Percentiles rank a stretch among this genome's conserved stretches.
These are phyloP conservation scores for Clitopilus hobsonii DNA, from an alignment of 768 basidiomycete species.

Conservation along the genomic window DNA sequence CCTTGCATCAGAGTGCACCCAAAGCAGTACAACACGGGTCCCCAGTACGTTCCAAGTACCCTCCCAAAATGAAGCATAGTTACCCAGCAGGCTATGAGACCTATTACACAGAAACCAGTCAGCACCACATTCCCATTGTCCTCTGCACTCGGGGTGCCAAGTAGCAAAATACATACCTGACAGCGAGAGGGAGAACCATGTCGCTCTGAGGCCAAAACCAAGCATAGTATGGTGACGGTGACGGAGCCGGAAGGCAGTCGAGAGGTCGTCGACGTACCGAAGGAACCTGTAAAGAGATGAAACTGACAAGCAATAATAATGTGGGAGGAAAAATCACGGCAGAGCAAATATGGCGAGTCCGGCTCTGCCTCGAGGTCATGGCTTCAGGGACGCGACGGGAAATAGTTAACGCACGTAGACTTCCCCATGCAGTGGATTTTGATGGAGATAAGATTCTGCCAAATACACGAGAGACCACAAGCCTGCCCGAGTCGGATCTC, in stretches of 20 bases:
- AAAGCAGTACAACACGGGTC: constrained; percentile 40
- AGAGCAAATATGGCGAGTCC: background rate
- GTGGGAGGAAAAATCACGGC: background rate
- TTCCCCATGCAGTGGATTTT: background rate
- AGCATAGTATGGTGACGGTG: constrained; percentile 37
- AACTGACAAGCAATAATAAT: background rate
- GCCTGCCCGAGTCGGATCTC: background rate
- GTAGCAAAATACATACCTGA: constrained; percentile 29
- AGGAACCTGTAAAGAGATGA: background rate
- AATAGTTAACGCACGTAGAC: background rate
- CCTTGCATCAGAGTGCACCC: constrained; percentile 50
- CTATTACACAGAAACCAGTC: constrained; percentile 22
- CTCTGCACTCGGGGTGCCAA: background rate
- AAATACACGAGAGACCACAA: background rate
- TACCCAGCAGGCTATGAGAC: constrained; percentile 45
- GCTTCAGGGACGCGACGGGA: background rate
- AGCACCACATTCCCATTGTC: background rate
- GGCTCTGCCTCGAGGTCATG: background rate
- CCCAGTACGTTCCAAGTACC: constrained; percentile 41
- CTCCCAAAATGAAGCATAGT: constrained; percentile 41
- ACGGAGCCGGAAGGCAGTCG: background rate
- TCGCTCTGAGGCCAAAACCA: constrained; percentile 48
- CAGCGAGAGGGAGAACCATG: constrained; percentile 55
- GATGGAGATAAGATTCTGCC: background rate
- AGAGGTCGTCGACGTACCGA: background rate